Conservation (phyloP, 164 flowering plant genomes). For the Magnolia kwangsiensis region DNA sequence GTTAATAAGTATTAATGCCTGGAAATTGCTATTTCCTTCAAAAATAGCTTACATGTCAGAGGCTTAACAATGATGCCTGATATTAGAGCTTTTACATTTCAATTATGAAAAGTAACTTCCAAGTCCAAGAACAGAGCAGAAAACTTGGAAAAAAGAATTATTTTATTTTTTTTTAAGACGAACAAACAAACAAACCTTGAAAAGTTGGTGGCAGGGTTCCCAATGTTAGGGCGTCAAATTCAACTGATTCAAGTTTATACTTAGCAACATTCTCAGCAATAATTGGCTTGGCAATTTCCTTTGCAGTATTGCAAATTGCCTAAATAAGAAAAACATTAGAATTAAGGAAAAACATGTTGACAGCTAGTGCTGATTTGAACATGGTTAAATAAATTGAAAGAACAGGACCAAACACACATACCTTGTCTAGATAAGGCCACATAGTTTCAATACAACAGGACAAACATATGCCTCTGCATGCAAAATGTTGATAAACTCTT, state of each 20-base stretch:
- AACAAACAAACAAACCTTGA: conserved; percentile 53
- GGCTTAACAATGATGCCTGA: too few species aligned
- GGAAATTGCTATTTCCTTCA: too few species aligned
- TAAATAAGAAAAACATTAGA: conserved; percentile 15
- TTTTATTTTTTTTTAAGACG: too few species aligned
- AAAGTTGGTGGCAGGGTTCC: conserved; percentile 93
- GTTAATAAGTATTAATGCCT: too few species aligned
- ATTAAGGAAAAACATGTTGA: neutral
- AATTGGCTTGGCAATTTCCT: conserved; percentile 77
- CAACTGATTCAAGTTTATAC: conserved; percentile 89
- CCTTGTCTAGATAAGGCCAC: conserved; percentile 99
- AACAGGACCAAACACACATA: conserved; percentile 15
- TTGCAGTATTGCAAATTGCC: conserved; percentile 93
- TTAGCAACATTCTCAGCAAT: conserved; percentile 94
- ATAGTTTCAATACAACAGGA: conserved; percentile 38
- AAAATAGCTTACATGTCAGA: too few species aligned
- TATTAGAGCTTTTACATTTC: too few species aligned
- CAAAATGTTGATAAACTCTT: too few species aligned
- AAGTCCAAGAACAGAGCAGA: neutral
- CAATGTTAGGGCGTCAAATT: conserved; percentile 75
- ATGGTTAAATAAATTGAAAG: neutral
- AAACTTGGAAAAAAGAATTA: neutral
- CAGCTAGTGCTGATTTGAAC: neutral
- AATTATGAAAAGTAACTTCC: neutral
- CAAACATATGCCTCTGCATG: too few species aligned